These are phyloP conservation scores for Trichoderma sp. DNA, from an alignment of 2,329 filamentous ascomycete species.

Conservation along the genomic window DNA sequence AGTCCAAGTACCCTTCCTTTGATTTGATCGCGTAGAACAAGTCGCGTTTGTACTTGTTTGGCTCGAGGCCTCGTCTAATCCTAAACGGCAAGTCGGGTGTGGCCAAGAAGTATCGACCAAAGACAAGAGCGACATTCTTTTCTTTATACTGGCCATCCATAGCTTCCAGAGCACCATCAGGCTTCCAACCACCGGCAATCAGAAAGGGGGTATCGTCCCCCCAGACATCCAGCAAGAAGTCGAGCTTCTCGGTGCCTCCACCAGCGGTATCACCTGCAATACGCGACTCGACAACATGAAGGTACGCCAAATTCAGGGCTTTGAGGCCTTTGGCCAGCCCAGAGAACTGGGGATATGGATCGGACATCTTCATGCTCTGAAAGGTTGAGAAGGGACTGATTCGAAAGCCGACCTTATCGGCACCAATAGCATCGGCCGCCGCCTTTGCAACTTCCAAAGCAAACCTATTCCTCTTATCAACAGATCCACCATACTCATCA, in stretches of 20 bases:
- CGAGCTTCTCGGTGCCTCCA: constrained; percentile 38
- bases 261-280: constrained; percentile 47
- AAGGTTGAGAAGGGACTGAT: constrained; percentile 62
- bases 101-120: constrained; percentile 33
- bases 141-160: constrained; percentile 34
- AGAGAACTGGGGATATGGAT: constrained; percentile 64
- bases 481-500: constrained; percentile 52
- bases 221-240: constrained; percentile 28
- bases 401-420: constrained; percentile 56
- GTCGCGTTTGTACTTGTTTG: constrained; percentile 32
- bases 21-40: constrained; percentile 34
- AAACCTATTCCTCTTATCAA: constrained; percentile 52
- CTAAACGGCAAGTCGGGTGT: constrained; percentile 30
- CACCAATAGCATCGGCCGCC: constrained; percentile 33
- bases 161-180: constrained; percentile 35
- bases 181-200: constrained; percentile 28
- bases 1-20: constrained; percentile 23
- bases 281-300: constrained; percentile 63
- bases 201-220: no score
- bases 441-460: constrained; percentile 49
- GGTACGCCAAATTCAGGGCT: constrained; percentile 55
- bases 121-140: constrained; percentile 35
- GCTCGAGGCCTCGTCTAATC: constrained; percentile 27
- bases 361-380: constrained; percentile 63
- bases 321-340: constrained; percentile 47